These are phyloP conservation scores for Rhodotorula sp. DNA, from an alignment of 1,284 basidiomycete genomes.

Conservation along the genomic window DNA sequence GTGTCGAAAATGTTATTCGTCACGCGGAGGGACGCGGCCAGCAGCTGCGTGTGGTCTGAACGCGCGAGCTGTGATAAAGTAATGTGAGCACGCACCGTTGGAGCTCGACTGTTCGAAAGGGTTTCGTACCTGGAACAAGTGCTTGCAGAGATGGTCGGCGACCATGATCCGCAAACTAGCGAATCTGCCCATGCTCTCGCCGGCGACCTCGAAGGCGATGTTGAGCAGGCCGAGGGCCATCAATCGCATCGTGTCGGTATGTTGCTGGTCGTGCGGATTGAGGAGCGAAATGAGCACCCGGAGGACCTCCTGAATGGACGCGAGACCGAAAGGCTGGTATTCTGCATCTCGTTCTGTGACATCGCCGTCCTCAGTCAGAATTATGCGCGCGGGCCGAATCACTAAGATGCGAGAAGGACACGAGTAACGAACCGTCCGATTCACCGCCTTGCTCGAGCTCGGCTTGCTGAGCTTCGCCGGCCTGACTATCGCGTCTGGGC, in stretches of 20 bases:
- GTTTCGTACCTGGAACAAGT: slow-evolving; percentile 65
- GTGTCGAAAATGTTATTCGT: slow-evolving; percentile 86
- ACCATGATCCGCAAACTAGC: slow-evolving; percentile 70
- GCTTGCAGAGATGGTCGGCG: slow-evolving; percentile 89
- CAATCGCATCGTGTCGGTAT: slow-evolving; percentile 93
- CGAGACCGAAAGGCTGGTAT: slow-evolving; percentile 67
- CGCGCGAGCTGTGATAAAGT: slow-evolving; percentile 66
- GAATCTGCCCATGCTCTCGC: slow-evolving; percentile 62
- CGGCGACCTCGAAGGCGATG: slow-evolving; percentile 82
- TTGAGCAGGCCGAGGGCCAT: slow-evolving; percentile 85
- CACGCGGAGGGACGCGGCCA: slow-evolving; percentile 77
- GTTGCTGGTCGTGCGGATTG: slow-evolving; percentile 88
- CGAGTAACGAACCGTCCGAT: slow-evolving; percentile 24
- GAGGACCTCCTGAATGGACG: slow-evolving; percentile 87
- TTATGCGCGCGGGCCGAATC: slow-evolving; percentile 27
- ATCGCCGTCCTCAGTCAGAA: neutral
- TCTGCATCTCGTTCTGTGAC: slow-evolving; percentile 7
- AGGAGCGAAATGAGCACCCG: slow-evolving; percentile 92
- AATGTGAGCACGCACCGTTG: slow-evolving; percentile 3
- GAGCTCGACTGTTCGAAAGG: neutral
- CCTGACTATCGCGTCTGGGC: too few species aligned
- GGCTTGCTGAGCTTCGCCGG: neutral
- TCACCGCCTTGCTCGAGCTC: slow-evolving; percentile 16
- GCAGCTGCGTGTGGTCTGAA: slow-evolving; percentile 76
- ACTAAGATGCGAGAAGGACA: too few species aligned